Evolutionary conservation across 495 filamentous ascomycete genomes (phyloP).

Genomic region (Physcia stellaris): DNA sequence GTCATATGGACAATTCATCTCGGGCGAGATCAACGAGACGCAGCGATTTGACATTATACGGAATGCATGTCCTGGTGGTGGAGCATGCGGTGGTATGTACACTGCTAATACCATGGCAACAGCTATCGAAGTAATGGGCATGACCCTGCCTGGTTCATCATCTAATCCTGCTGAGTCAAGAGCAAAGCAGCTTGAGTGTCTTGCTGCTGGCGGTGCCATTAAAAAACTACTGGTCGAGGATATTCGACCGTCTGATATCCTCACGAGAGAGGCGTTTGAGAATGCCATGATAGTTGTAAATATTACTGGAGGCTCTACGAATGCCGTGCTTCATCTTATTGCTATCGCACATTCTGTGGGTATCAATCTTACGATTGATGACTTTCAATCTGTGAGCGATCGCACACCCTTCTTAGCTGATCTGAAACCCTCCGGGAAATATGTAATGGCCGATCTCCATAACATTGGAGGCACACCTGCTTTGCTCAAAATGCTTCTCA

Average conservation of each 20-base stretch:
- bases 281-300: constrained; percentile 93
- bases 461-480: constrained; percentile 85
- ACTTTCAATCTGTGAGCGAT: constrained; percentile 93
- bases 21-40: constrained; percentile 82
- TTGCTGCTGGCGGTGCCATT: constrained; percentile 72
- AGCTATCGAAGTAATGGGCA: constrained; percentile 92
- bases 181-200: constrained; percentile 76
- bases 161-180: constrained; percentile 82
- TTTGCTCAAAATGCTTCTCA: constrained; percentile 81
- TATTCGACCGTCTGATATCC: constrained; percentile 76
- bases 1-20: constrained; percentile 88
- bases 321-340: constrained; percentile 92
- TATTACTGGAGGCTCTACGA: constrained; percentile 92
- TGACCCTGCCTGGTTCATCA: constrained; percentile 87
- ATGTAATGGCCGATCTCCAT: constrained; percentile 86
- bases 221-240: constrained; percentile 75
- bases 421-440: constrained; percentile 93
- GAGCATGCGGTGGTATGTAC: constrained; percentile 98
- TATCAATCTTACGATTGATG: constrained; percentile 87
- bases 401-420: constrained; percentile 87
- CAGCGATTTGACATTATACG: constrained; percentile 88
- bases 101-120: constrained; percentile 98
- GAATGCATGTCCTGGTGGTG: constrained; percentile 82
- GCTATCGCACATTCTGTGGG: constrained; percentile 92
- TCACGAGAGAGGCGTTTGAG: constrained; percentile 87